Base-by-base conservation (phyloP, 148 eudicot species). In the Nepenthes gracilis region DNA sequence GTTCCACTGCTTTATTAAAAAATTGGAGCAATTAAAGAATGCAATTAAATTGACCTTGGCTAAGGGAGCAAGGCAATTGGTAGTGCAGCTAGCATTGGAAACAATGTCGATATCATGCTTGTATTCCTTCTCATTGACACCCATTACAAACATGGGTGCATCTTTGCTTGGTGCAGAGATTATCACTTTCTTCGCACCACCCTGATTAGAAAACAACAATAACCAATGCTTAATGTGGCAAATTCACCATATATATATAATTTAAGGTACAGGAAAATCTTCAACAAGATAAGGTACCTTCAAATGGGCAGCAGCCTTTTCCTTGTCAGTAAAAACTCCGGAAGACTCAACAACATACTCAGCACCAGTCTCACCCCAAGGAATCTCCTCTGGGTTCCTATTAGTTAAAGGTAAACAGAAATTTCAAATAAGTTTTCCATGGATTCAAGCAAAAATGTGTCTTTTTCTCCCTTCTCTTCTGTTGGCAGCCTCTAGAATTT, bases 321-420 rank as follows among this genome's bases (percentile, higher is more conserved):
- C 87, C 72, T 77, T 85, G 64, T 85, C 87, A 14, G 87, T 85
- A 78, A 85, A 85, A 64, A 85, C 87, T 52, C 92, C 92, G 70
- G 92, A 76, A 38, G 87, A 85, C 66, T 85, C 92, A 35, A 85
- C 87, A 61, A 85, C 78, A 67, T 54, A 85, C 36, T 85, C 91
- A 23, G 91, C 91, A 53, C 87, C 91, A 52, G 78, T 65, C 63
- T 71, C 73, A 53, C 68, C 71, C 91, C 87, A 85, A 55, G 91
- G 87, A 47, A 85, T 85, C 74, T 85, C 90, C 59, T 82, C 92
- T 52, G 92, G 92, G 74, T 85, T 85, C 70, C 92, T 85, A 49
- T 45, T 47, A 51, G 5, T 23, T 51, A 40, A 23, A 51, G 2
- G 12, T 33, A 14, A 14, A 49, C 8, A 57, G 34, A 2, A 50